A percentile compares a stretch with the other conserved stretches of the same genome.
Evolutionary conservation across 2,329 filamentous ascomycete species (phyloP).

Genomic region (Elsinoe fawcettii): DNA sequence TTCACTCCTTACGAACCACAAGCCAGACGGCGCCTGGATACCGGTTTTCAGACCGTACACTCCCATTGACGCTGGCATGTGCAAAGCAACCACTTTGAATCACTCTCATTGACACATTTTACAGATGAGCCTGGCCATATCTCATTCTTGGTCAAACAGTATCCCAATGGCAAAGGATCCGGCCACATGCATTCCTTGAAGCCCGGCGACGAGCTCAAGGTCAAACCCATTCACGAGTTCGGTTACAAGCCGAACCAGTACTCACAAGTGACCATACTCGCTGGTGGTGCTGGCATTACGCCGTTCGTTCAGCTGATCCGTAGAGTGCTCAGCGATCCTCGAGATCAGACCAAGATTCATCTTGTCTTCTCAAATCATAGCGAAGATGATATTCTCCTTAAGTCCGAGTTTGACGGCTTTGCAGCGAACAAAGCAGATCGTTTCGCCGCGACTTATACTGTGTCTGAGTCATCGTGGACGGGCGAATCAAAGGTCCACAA

Average conservation of each 20-base stretch:
- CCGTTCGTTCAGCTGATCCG: conserved; percentile 59
- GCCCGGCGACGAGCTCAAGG: conserved; percentile 54
- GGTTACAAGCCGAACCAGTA: conserved; percentile 37
- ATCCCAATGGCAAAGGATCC: conserved; percentile 57
- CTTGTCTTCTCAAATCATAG: conserved; percentile 61
- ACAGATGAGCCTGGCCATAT: conserved; percentile 53
- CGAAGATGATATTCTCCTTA: conserved; percentile 54
- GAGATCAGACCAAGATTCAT: conserved; percentile 55
- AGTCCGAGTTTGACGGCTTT: conserved; percentile 47
- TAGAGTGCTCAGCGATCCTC: conserved; percentile 53
- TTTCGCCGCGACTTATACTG: conserved; percentile 51
- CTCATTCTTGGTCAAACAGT: conserved; percentile 60
- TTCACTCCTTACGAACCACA: conserved; percentile 54
- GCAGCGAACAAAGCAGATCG: conserved; percentile 45
- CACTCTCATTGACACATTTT: no score
- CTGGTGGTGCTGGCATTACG: conserved; percentile 66
- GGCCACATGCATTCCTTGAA: conserved; percentile 57
- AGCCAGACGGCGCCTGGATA: conserved; percentile 49
- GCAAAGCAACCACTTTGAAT: background rate
- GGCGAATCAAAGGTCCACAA: conserved; percentile 36
- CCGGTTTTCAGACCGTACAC: conserved; percentile 61
- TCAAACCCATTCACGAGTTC: conserved; percentile 51
- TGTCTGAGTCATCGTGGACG: conserved; percentile 39
- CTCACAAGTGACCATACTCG: conserved; percentile 53
- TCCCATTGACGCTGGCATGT: conserved; percentile 44